Percentiles rank a stretch among this genome's conserved stretches.
These are phyloP conservation scores for Penicillium ucsense DNA, from an alignment of 495 filamentous ascomycete genomes.

Conservation along the genomic window DNA sequence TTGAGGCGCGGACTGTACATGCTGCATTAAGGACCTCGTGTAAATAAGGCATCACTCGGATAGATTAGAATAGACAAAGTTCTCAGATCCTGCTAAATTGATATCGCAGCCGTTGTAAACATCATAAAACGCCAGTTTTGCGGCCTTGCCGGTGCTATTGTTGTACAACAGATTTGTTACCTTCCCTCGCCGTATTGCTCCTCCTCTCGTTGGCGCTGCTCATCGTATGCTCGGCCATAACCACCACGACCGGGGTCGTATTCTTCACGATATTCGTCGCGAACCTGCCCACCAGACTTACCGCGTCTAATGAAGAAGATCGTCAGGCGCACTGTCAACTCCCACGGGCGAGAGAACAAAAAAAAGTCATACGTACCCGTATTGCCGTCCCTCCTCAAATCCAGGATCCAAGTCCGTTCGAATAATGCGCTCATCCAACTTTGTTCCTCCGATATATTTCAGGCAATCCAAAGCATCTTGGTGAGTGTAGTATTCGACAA, in stretches of 20 bases:
- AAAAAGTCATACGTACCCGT: slow-evolving; percentile 47
- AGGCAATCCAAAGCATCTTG: slow-evolving; percentile 93
- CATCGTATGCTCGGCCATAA: slow-evolving; percentile 57
- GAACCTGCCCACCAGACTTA: slow-evolving; percentile 92
- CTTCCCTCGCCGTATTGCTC: slow-evolving; percentile 43
- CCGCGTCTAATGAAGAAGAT: slow-evolving; percentile 42
- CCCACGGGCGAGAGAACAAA: neutral
- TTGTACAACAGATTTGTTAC: slow-evolving; percentile 14
- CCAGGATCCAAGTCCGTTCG: slow-evolving; percentile 94
- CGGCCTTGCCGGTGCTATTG: slow-evolving; percentile 10
- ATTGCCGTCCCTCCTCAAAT: slow-evolving; percentile 92
- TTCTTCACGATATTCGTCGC: slow-evolving; percentile 94
- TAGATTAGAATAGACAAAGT: slow-evolving; percentile 17
- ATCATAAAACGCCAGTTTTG: slow-evolving; percentile 28
- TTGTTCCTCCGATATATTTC: slow-evolving; percentile 98
- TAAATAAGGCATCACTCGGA: slow-evolving; percentile 20
- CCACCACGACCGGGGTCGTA: slow-evolving; percentile 92
- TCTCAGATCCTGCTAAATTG: slow-evolving; percentile 15
- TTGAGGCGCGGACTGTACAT: neutral
- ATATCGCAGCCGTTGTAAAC: slow-evolving; percentile 3
- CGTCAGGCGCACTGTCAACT: neutral
- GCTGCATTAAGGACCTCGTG: slow-evolving; percentile 11
- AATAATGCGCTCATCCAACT: slow-evolving; percentile 93
- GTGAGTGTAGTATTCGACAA: slow-evolving; percentile 98
- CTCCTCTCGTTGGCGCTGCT: slow-evolving; percentile 51